These are phyloP conservation scores for Dendrobium huoshanense DNA, from an alignment of 106 monocot genomes.

Conservation along the genomic window DNA sequence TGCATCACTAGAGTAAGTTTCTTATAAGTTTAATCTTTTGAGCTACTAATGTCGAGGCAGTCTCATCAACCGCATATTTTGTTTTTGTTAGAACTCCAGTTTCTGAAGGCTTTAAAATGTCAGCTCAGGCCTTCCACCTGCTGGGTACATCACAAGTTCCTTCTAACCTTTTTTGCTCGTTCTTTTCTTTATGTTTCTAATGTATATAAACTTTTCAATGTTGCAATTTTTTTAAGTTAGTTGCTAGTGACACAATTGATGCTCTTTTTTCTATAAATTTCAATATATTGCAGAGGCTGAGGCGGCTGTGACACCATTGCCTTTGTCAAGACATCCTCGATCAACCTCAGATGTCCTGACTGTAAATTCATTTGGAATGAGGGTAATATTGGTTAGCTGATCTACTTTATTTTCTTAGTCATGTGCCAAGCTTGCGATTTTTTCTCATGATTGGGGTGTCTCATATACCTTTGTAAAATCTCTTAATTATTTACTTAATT, in stretches of 20 bases:
- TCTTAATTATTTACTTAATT: not conserved
- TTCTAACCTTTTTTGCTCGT: not conserved
- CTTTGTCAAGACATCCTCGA: slow-evolving; percentile 30
- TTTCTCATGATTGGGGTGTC: not conserved
- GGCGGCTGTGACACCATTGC: slow-evolving; percentile 11
- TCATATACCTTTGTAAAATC: not conserved
- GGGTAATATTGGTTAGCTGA: slow-evolving; percentile 16
- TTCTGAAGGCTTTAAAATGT: slow-evolving; percentile 26
- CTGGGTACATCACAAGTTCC: slow-evolving; percentile 26
- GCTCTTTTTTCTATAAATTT: not conserved
- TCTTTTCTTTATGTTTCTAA: not conserved
- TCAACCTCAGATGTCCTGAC: slow-evolving; percentile 10
- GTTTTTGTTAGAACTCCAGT: slow-evolving; percentile 31
- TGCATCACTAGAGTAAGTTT: slow-evolving; percentile 24
- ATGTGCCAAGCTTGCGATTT: not conserved
- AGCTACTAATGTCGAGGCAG: not conserved
- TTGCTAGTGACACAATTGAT: not conserved
- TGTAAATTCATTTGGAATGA: slow-evolving; percentile 17
- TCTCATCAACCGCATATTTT: not conserved
- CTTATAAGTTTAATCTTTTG: not conserved
- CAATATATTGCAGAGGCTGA: slow-evolving; percentile 28
- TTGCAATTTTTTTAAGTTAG: not conserved
- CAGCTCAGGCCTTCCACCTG: slow-evolving; percentile 36
- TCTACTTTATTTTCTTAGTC: not conserved
- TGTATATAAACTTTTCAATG: not conserved